Evolutionary conservation across 2,329 filamentous ascomycete genomes (phyloP), one percentile per base, ranked within the genome.

Genomic region (Fusarium lyarnte): DNA sequence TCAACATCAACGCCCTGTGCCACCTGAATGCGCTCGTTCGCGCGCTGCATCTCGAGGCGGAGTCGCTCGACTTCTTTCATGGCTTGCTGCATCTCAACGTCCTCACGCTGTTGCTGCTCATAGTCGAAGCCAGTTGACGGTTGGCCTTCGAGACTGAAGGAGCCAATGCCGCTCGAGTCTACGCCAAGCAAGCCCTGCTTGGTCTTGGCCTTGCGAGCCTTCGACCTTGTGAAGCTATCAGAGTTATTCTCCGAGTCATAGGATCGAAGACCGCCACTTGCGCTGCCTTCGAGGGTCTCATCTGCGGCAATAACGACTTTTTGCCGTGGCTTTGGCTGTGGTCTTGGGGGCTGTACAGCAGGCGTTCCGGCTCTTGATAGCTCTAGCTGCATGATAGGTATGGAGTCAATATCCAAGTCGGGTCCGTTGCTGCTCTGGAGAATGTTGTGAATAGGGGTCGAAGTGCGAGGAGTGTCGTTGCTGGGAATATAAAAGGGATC

Each of bases 381-480:
- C 69, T 97, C 91, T 51, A 99, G 87, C 79, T 97, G 91, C 90
- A 99, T 96, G 77, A 99, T 95, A 5, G 96, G 96, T 76, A 99
- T 99, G 4, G 94, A 90, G 81, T 99, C 96, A 46, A 99, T 92
- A 79, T 99, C 95, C 13, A 98, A 84, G 47, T 93, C 92, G 5
- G 92, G 90, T 4, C 91, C 92, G 78, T 95, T 95, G 63, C 90
- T 90, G 64, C 87, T 90, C 65, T 90, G 87, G 6, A 93, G 84
- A 63, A 96, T 94, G 72, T 90, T 93, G 77, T 95, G 93, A 54
- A 96, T 91, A 1, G 93, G 93, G 2, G 93, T 95, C 1, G 92
- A 92, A 10, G 88, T 88, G 38, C 90, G 89, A 8, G 89, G 90
- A 2, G 84, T 82, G n/a, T 82, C 83, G 31, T 85, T 85, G 45